Percentiles rank a stretch among this genome's conserved stretches.
Evolutionary conservation across 228 moss, liverwort and hornwort genomes (phyloP).

Genomic region (Sphagnum fallax): DNA sequence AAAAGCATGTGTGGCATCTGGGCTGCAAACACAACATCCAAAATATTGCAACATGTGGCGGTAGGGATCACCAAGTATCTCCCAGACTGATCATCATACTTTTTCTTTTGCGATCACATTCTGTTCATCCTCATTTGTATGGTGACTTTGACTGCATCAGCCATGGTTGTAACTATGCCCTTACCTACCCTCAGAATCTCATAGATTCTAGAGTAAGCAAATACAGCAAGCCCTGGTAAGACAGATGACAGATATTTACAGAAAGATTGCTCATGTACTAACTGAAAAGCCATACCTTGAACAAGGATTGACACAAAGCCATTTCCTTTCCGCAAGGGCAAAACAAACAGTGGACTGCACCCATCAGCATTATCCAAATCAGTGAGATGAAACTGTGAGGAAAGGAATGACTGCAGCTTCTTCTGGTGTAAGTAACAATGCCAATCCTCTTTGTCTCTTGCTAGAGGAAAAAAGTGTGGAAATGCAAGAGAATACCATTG

Average conservation of each 20-base stretch:
- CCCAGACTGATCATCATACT: background rate
- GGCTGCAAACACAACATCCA: slow-evolving; percentile 37
- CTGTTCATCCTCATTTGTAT: background rate
- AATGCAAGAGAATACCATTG: slow-evolving; percentile 40
- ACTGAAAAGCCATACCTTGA: slow-evolving; percentile 48
- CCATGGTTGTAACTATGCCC: no score
- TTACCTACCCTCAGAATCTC: no score
- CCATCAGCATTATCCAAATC: slow-evolving; percentile 3
- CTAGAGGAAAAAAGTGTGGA: no score
- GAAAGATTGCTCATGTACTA: no score
- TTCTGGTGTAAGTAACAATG: background rate
- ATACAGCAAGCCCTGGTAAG: no score
- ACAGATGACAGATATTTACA: no score
- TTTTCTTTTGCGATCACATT: background rate
- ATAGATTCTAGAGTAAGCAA: no score
- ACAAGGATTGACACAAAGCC: slow-evolving; percentile 82
- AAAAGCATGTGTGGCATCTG: slow-evolving; percentile 96
- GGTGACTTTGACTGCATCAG: background rate
- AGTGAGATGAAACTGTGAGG: background rate
- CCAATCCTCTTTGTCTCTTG: background rate
- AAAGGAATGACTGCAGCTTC: background rate
- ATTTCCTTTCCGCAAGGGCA: slow-evolving; percentile 71
- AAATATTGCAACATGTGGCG: background rate
- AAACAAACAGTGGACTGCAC: slow-evolving; percentile 84
- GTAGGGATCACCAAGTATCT: background rate